phyloP scores from a whole-genome alignment of 225 moss, liverwort and hornwort genomes.

The Pseudoscleropodium purum region DNA sequence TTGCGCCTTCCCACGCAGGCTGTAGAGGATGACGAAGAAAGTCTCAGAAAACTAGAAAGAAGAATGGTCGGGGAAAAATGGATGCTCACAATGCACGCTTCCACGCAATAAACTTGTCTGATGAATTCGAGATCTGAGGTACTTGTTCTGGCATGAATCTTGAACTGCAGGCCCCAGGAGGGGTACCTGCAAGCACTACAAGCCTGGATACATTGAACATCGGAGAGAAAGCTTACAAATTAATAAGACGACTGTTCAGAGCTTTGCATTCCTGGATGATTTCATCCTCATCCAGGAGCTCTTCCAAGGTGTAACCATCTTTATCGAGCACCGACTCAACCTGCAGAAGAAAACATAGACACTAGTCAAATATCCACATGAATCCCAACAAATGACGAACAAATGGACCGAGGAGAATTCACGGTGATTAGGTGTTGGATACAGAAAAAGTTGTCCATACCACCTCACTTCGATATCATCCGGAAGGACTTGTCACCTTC shows the following conservation, averaged over 20 bases:
- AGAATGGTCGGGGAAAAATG: neutral
- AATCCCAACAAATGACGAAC: neutral
- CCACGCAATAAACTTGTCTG: neutral
- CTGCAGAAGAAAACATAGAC: constrained; percentile 23
- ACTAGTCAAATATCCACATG: neutral
- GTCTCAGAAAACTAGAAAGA: neutral
- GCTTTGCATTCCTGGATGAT: constrained; percentile 99
- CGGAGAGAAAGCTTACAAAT: constrained; percentile 55
- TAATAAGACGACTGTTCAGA: constrained; percentile 83
- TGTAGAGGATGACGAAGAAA: neutral
- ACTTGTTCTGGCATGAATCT: neutral
- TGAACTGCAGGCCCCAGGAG: neutral
- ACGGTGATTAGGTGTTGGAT: too few species aligned
- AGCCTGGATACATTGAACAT: neutral
- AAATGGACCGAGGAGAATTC: neutral
- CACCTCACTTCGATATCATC: neutral
- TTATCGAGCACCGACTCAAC: constrained; percentile 98
- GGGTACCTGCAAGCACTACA: neutral
- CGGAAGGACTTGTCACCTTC: neutral
- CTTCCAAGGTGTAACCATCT: constrained; percentile 88
- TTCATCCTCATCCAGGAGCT: constrained; percentile 99
- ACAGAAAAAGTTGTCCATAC: neutral
- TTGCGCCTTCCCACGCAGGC: constrained; percentile 77
- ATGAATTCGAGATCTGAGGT: neutral
- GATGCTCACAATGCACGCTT: neutral